Conservation (phyloP, 208 protist species). For the Trypanosoma cruzi region DNA sequence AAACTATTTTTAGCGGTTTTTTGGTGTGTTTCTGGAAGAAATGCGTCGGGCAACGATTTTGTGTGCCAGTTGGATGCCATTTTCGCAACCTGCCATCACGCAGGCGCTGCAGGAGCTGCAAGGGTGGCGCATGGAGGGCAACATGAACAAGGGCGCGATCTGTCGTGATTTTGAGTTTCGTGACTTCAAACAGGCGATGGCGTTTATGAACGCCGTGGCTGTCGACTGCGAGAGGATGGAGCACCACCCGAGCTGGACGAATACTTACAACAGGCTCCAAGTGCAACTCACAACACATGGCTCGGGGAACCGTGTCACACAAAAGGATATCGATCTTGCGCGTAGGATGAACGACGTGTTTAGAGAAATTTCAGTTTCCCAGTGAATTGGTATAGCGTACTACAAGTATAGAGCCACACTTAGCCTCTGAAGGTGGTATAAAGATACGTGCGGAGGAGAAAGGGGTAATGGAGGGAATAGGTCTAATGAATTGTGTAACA, state of each 20-base stretch:
- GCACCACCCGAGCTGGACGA: slow-evolving; percentile 97
- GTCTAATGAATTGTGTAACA: too few relatives aligned
- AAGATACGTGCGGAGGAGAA: too few relatives aligned
- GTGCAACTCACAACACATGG: slow-evolving; percentile 96
- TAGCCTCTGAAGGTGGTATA: not conserved
- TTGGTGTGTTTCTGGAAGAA: not conserved
- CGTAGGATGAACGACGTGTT: slow-evolving; percentile 59
- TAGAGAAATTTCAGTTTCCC: not conserved
- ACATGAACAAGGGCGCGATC: slow-evolving; percentile 45
- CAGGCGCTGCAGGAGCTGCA: slow-evolving; percentile 76
- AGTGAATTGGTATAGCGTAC: not conserved
- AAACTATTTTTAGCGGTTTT: too few relatives aligned
- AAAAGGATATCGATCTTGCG: slow-evolving; percentile 82
- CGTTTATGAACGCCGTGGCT: slow-evolving; percentile 90
- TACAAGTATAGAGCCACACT: not conserved
- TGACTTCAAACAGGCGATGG: slow-evolving; percentile 91
- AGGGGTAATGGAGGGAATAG: too few relatives aligned
- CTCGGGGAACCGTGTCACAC: slow-evolving; percentile 79
- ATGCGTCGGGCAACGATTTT: slow-evolving; percentile 5
- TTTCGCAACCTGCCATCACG: slow-evolving; percentile 80
- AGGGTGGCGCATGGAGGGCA: slow-evolving; percentile 69
- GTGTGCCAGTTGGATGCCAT: slow-evolving; percentile 29
- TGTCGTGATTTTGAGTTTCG: slow-evolving; percentile 73
- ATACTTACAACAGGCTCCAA: slow-evolving; percentile 94
- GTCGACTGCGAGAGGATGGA: slow-evolving; percentile 82